Conservation (phyloP, 352 stramenopile species). For the Thalassiosira allenii region DNA sequence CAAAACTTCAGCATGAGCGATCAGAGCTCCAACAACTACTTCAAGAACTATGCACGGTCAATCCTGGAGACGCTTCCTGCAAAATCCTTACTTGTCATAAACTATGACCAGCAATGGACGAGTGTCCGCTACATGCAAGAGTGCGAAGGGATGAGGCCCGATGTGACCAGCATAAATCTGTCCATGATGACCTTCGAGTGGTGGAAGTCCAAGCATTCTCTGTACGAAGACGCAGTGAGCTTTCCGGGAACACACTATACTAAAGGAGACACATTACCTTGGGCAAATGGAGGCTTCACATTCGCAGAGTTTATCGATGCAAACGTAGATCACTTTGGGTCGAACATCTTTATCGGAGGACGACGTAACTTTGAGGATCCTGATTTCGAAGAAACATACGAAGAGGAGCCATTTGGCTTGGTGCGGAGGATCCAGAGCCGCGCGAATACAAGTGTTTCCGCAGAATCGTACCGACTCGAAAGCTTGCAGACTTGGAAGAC, state of each 20-base stretch:
- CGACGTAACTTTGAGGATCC: conserved; percentile 87
- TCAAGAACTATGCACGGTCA: conserved; percentile 89
- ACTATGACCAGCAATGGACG: conserved; percentile 94
- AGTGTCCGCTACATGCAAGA: conserved; percentile 91
- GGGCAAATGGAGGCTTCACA: conserved; percentile 69
- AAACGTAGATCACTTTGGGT: conserved; percentile 62
- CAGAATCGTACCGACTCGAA: conserved; percentile 70
- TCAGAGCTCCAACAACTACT: conserved; percentile 79
- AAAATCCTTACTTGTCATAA: conserved; percentile 90
- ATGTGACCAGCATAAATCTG: conserved; percentile 90
- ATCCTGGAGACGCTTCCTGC: conserved; percentile 89
- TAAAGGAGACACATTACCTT: conserved; percentile 43
- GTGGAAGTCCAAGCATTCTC: conserved; percentile 79
- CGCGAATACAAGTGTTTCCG: conserved; percentile 37
- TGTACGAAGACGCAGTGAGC: conserved; percentile 84
- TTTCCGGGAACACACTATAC: conserved; percentile 86
- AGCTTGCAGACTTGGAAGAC: conserved; percentile 73
- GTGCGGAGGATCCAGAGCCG: conserved; percentile 46
- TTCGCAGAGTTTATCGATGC: conserved; percentile 79
- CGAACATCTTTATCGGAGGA: conserved; percentile 88
- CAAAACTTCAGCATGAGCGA: conserved; percentile 44
- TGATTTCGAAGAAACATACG: conserved; percentile 74
- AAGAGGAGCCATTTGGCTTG: conserved; percentile 80
- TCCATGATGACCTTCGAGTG: conserved; percentile 89
- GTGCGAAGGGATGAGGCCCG: conserved; percentile 87